Base-by-base conservation (phyloP, 352 stramenopile genomes). In the Aphanomyces cochlioides region DNA sequence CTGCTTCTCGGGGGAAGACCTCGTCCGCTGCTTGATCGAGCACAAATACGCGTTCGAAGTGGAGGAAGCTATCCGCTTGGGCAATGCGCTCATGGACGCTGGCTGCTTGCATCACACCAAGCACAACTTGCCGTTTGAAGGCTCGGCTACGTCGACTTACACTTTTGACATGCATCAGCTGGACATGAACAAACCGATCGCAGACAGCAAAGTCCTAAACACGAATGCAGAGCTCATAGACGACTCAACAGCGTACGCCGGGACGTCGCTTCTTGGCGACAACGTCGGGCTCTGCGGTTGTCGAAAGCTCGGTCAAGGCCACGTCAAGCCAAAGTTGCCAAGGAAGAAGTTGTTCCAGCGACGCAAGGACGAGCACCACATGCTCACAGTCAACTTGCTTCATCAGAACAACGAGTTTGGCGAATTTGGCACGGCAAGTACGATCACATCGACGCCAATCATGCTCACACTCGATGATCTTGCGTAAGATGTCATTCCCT, bases 1-100 rank as follows among this genome's bases (percentile, higher is more conserved):
- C 7, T 19, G 4, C 7, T n/a, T 50, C 19, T 53, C 59, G 4
- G 59, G 59, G n/a, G 19, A 39, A 5, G 59, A 56, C 41, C 41
- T 67, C 13, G 41, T 36, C 10, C 59, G 43, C 17, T 67, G 59
- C 59, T 40, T 67, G 5, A 40, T 67, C 3, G 69, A 82, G 12
- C 56, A 79, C 13, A 48, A 73, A 17, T 69, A 77, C 58, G 75
- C 74, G 0, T 47, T 63, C 2, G 69, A 39, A 1, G 37, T 37
- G 8, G 45, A 58, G 6, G 81, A 88, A 47, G 79, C 70, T 0
- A 68, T 82, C 8, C 74, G 79, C 0, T 53, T 88, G 1, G 81
- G 81, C 47, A 83, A 85, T 21, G 72, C 73, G 12, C 73, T 84
- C 40, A 83, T 86, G 80, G 79, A 86, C 47, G 69, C 79, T 0